These are phyloP conservation scores for Citrullus mucosospermus DNA, from an alignment of 306 rosid species.

Conservation along the genomic window DNA sequence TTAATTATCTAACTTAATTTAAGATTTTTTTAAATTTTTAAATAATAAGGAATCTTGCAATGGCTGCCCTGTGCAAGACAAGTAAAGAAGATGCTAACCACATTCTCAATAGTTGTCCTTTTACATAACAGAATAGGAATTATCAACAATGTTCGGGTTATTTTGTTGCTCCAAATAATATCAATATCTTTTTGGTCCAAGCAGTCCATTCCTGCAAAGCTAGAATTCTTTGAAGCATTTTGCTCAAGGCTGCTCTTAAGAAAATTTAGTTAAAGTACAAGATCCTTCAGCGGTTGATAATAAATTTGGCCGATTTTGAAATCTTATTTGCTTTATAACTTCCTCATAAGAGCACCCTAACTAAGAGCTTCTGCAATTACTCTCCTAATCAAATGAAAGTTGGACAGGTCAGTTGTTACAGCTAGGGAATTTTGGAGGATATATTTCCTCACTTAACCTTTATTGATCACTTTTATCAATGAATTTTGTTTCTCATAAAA, in stretches of 20 bases:
- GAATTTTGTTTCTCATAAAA: not conserved
- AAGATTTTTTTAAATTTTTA: not conserved
- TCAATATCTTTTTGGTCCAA: not conserved
- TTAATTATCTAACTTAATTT: not conserved
- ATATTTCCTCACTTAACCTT: not conserved
- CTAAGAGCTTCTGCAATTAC: not conserved
- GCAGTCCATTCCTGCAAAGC: not conserved
- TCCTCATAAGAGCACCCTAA: not conserved
- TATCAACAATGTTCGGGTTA: not conserved
- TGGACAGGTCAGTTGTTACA: not conserved
- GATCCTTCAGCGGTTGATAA: not conserved
- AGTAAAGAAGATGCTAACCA: not conserved
- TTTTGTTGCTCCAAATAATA: not conserved
- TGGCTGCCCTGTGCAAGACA: not conserved
- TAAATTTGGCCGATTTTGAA: not conserved
- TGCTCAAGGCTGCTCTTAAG: not conserved
- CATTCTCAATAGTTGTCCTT: not conserved
- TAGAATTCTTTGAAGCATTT: not conserved
- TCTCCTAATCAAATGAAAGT: not conserved
- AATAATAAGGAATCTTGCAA: not conserved
- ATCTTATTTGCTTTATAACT: not conserved
- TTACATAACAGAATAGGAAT: not conserved
- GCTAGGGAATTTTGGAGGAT: not conserved
- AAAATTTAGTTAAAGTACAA: not conserved
- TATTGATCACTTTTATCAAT: not conserved